Evolutionary conservation across 768 basidiomycete species (phyloP).

Genomic region (Mycena rebaudengoi): DNA sequence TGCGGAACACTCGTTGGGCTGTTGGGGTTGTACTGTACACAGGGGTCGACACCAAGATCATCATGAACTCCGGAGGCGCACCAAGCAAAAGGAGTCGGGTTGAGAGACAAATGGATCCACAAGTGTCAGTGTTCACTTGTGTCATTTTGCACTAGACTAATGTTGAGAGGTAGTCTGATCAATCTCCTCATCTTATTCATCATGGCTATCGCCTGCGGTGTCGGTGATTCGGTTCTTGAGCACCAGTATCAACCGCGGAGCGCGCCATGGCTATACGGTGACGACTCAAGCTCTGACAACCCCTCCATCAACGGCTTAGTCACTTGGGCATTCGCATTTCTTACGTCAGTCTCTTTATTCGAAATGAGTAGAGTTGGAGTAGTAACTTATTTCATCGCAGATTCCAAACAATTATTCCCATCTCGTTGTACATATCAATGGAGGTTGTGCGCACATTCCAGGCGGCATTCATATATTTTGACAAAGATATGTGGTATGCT

Average conservation of each 20-base stretch:
- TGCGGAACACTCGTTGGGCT: conserved; percentile 95
- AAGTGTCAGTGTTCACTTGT: conserved; percentile 72
- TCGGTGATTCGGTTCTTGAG: conserved; percentile 86
- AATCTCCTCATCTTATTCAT: conserved; percentile 82
- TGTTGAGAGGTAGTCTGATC: conserved; percentile 62
- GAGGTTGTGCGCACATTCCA: conserved; percentile 92
- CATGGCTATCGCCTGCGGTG: conserved; percentile 86
- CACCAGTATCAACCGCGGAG: conserved; percentile 64
- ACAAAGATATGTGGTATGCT: conserved; percentile 84
- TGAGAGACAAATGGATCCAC: conserved; percentile 97
- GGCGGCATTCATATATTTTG: conserved; percentile 96
- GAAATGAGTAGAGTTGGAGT: neutral
- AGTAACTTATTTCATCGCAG: conserved; percentile 44
- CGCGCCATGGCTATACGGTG: conserved; percentile 88
- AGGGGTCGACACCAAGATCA: conserved; percentile 91
- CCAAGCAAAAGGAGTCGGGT: conserved; percentile 95
- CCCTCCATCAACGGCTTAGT: conserved; percentile 90
- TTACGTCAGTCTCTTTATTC: conserved; percentile 66
- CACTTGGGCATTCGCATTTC: conserved; percentile 86
- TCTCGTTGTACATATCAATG: conserved; percentile 97
- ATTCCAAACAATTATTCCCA: conserved; percentile 97
- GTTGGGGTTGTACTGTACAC: conserved; percentile 94
- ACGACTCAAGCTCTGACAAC: conserved; percentile 74
- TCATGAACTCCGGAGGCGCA: conserved; percentile 93
- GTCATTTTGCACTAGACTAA: conserved; percentile 1